Conservation (phyloP, 2,329 filamentous ascomycete species). For the Trichoderma aggressivum region DNA sequence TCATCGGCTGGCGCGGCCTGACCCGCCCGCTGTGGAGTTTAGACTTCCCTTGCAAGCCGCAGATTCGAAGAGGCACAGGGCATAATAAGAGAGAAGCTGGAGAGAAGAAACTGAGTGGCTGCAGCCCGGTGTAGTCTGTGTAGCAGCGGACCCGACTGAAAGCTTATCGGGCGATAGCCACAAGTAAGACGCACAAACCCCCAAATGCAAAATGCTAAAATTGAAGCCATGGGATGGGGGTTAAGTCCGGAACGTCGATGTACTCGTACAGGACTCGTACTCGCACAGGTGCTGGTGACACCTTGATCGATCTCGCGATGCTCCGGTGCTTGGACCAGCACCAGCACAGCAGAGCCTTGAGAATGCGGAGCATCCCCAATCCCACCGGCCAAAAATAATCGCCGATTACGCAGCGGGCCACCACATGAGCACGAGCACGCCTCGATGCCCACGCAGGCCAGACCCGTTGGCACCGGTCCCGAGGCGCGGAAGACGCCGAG, state of each 20-base stretch:
- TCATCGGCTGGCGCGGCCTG: slow-evolving; percentile 19
- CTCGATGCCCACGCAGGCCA: not conserved
- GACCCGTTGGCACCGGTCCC: not conserved
- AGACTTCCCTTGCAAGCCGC: slow-evolving; percentile 6
- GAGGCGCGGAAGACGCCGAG: not conserved
- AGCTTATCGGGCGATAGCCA: not conserved
- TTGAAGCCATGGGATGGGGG: not conserved
- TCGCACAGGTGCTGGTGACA: not conserved
- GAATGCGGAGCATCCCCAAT: not conserved
- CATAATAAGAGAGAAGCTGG: not conserved
- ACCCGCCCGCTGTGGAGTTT: slow-evolving; percentile 19
- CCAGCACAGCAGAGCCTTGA: not conserved
- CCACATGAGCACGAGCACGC: not conserved
- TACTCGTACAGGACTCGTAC: not conserved
- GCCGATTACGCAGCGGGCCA: not conserved
- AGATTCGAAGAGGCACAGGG: not conserved
- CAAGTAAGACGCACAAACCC: slow-evolving; percentile 7
- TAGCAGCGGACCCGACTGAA: not conserved
- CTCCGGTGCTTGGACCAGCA: not conserved
- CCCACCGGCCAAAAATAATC: not conserved
- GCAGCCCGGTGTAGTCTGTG: not conserved
- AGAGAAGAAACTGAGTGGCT: slow-evolving; percentile 2
- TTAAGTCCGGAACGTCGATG: not conserved
- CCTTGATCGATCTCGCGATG: slow-evolving; percentile 13
- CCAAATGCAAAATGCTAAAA: not conserved